Percentiles rank a stretch among this genome's conserved stretches.
phyloP scores from a whole-genome alignment of 2,329 filamentous ascomycete genomes.

The Aspergillus chevalieri region DNA sequence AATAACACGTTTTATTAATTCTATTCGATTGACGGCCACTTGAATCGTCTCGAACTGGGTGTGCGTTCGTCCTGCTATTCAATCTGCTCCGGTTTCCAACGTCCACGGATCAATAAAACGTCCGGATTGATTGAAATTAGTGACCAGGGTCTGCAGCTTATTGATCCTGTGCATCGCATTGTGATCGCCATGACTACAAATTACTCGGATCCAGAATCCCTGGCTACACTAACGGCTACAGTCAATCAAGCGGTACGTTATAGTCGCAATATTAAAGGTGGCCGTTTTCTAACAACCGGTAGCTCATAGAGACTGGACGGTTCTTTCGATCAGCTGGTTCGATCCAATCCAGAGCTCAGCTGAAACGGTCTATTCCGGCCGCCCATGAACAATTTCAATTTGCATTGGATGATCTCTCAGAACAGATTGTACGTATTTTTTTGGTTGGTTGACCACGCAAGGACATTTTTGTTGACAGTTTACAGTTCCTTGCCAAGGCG shows the following conservation, averaged over 20 bases:
- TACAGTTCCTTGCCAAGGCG: slow-evolving; percentile 38
- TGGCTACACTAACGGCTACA: slow-evolving; percentile 28
- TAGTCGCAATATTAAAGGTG: background rate
- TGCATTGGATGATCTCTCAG: slow-evolving; percentile 35
- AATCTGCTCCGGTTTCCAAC: background rate
- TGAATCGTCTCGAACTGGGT: background rate
- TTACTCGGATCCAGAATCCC: slow-evolving; percentile 27
- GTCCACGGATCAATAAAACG: background rate
- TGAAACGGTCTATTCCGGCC: slow-evolving; percentile 33
- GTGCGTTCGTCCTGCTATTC: background rate
- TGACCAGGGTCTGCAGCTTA: background rate
- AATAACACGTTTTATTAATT: background rate
- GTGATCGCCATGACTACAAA: slow-evolving; percentile 15
- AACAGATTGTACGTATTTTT: slow-evolving; percentile 35
- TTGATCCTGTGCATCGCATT: background rate
- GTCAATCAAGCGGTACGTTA: slow-evolving; percentile 32
- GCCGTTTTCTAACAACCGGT: slow-evolving; percentile 13
- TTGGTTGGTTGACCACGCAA: background rate
- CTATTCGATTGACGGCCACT: background rate
- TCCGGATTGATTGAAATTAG: background rate
- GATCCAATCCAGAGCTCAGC: slow-evolving; percentile 25
- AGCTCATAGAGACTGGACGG: slow-evolving; percentile 38
- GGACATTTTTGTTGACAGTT: background rate
- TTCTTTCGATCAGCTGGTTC: slow-evolving; percentile 35
- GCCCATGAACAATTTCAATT: slow-evolving; percentile 35